Evolutionary conservation across 2,329 filamentous ascomycete species (phyloP).

Genomic region (Botrytis pseudocinerea): DNA sequence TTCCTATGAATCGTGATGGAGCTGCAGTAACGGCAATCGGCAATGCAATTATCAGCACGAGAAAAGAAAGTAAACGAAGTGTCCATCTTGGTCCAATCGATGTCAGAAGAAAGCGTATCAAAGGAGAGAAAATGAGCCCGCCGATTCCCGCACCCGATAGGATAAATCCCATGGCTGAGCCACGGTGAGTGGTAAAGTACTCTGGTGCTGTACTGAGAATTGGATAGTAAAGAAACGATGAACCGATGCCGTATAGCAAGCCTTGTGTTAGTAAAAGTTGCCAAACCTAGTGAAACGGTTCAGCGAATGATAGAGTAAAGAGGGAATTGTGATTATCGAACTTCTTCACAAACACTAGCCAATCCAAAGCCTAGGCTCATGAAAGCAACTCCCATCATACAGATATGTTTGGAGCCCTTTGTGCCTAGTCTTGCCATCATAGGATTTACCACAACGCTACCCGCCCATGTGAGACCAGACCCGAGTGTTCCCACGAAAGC

Average conservation of each 20-base stretch:
- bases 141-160: conserved; percentile 47
- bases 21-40: conserved; percentile 46
- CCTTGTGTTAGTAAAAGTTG: conserved; percentile 51
- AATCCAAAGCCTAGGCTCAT: conserved; percentile 48
- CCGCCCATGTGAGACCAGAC: conserved; percentile 51
- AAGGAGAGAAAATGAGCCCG: conserved; percentile 46
- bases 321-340: conserved; percentile 19
- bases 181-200: conserved; percentile 51
- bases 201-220: conserved; percentile 50
- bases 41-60: conserved; percentile 44
- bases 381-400: conserved; percentile 45
- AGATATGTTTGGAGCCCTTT: conserved; percentile 43
- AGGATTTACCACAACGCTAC: conserved; percentile 51
- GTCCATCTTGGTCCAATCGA: conserved; percentile 48
- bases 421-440: conserved; percentile 48
- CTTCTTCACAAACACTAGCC: conserved; percentile 42
- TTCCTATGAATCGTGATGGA: conserved; percentile 43
- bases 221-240: conserved; percentile 46
- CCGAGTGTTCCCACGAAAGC: conserved; percentile 52
- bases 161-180: conserved; percentile 49
- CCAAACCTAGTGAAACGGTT: conserved; percentile 40
- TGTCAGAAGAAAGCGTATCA: conserved; percentile 46
- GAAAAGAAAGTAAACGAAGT: conserved; percentile 44
- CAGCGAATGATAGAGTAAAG: neutral
- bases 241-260: conserved; percentile 48